These are phyloP conservation scores for Hyphodiscus hymeniophilus DNA, from an alignment of 495 filamentous ascomycete genomes.

Conservation along the genomic window DNA sequence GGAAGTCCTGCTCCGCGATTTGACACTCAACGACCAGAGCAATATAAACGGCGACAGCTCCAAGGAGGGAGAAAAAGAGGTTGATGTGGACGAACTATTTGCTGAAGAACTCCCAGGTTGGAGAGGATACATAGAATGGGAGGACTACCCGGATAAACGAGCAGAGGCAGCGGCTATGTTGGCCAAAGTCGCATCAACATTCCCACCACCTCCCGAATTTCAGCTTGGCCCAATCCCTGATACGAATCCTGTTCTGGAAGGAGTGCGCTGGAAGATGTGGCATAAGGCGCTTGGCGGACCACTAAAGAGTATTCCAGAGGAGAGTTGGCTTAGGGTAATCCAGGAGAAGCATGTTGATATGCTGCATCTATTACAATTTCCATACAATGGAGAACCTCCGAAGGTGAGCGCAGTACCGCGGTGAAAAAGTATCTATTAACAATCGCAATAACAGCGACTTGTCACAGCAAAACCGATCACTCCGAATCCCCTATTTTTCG, in stretches of 20 bases:
- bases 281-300: constrained; percentile 51
- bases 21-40: constrained; percentile 18
- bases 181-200: constrained; percentile 37
- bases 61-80: background rate
- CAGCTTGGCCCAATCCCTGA: constrained; percentile 48
- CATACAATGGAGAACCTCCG: constrained; percentile 62
- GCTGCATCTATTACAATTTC: constrained; percentile 61
- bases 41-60: too few species aligned
- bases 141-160: constrained; percentile 59
- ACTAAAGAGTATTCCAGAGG: constrained; percentile 38
- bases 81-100: constrained; percentile 7
- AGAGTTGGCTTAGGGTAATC: constrained; percentile 50
- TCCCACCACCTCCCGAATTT: constrained; percentile 50
- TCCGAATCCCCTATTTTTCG: constrained; percentile 50
- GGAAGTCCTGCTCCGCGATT: constrained; percentile 40
- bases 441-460: background rate
- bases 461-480: constrained; percentile 42
- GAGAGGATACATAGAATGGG: constrained; percentile 54
- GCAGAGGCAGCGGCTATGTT: constrained; percentile 47
- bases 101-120: constrained; percentile 10
- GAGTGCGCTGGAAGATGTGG: constrained; percentile 57
- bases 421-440: background rate
- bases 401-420: constrained; percentile 24
- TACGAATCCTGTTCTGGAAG: constrained; percentile 55
- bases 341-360: constrained; percentile 57